Percentiles rank a stretch among this genome's conserved stretches.
These are phyloP conservation scores for Colletotrichum coccodes DNA, from an alignment of 2,329 filamentous ascomycete genomes.

Conservation along the genomic window DNA sequence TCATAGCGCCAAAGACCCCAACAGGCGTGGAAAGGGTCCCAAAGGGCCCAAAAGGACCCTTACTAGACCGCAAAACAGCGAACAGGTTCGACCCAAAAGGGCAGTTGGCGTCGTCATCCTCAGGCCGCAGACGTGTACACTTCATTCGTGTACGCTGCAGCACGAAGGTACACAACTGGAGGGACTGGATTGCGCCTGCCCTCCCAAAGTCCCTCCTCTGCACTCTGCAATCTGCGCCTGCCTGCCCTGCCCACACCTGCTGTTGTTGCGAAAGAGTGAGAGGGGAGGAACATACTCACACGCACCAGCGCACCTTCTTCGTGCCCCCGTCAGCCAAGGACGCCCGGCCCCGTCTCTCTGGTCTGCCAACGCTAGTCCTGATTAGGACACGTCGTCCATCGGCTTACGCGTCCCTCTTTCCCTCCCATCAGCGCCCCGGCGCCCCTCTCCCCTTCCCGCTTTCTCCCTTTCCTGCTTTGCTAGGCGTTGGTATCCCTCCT, in stretches of 20 bases:
- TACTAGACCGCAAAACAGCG: background rate
- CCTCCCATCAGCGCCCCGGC: background rate
- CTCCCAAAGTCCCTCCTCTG: background rate
- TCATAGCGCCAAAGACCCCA: background rate
- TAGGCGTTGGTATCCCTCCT: background rate
- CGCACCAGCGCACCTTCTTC: background rate
- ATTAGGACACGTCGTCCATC: slow-evolving; percentile 16
- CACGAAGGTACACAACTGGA: background rate
- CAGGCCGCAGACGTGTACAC: slow-evolving; percentile 22
- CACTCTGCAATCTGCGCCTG: too few species aligned
- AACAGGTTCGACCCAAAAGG: slow-evolving; percentile 9
- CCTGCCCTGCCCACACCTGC: background rate
- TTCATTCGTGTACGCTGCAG: background rate
- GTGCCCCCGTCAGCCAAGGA: slow-evolving; percentile 5
- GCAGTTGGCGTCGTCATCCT: slow-evolving; percentile 34
- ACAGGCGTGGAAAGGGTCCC: background rate
- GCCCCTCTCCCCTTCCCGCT: background rate
- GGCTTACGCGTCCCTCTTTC: slow-evolving; percentile 34
- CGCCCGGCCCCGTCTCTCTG: slow-evolving; percentile 8
- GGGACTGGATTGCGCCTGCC: background rate
- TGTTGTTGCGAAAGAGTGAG: background rate
- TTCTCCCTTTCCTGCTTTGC: background rate
- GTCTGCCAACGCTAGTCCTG: slow-evolving; percentile 10
- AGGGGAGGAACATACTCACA: background rate
- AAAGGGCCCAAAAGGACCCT: background rate